phyloP scores from a whole-genome alignment of 2,329 filamentous ascomycete species.

The Tolypocladium nubicola region DNA sequence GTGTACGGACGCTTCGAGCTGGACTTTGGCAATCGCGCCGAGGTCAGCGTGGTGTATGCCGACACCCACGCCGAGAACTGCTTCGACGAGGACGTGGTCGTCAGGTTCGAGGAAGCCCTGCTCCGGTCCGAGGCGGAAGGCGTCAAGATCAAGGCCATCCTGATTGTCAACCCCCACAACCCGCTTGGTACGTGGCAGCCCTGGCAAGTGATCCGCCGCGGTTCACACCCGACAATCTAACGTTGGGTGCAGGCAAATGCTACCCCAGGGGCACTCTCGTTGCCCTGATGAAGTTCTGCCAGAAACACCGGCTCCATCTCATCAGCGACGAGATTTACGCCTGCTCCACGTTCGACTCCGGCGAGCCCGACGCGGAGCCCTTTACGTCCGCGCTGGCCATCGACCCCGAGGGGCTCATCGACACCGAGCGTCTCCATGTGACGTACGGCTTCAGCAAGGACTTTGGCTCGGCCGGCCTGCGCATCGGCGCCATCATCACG shows the following conservation, averaged over 20 bases:
- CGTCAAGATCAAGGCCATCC: conserved; percentile 30
- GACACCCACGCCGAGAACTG: conserved; percentile 29
- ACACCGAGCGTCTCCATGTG: conserved; percentile 37
- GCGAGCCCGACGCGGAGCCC: conserved; percentile 14
- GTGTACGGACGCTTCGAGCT: conserved; percentile 38
- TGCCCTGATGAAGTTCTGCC: conserved; percentile 36
- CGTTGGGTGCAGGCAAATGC: conserved; percentile 20
- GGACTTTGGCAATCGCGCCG: conserved; percentile 33
- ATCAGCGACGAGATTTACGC: conserved; percentile 51
- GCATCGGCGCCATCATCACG: conserved; percentile 37
- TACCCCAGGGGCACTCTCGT: conserved; percentile 32
- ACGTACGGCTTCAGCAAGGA: conserved; percentile 36
- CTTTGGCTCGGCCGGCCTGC: conserved; percentile 42
- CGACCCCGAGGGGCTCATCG: conserved; percentile 29
- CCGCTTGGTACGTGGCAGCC: conserved; percentile 28
- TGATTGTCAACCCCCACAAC: conserved; percentile 44
- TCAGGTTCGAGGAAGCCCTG: conserved; percentile 32
- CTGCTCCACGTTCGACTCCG: conserved; percentile 33
- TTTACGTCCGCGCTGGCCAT: conserved; percentile 42
- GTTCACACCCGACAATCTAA: neutral
- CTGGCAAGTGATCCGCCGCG: neutral
- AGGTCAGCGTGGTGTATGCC: conserved; percentile 32
- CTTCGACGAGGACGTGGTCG: conserved; percentile 32
- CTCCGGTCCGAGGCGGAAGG: conserved; percentile 22
- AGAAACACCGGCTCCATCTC: conserved; percentile 38